Evolutionary conservation across 257 asterid species (phyloP), one percentile per base, ranked within the genome.

Genomic region (Jasminum sambac): DNA sequence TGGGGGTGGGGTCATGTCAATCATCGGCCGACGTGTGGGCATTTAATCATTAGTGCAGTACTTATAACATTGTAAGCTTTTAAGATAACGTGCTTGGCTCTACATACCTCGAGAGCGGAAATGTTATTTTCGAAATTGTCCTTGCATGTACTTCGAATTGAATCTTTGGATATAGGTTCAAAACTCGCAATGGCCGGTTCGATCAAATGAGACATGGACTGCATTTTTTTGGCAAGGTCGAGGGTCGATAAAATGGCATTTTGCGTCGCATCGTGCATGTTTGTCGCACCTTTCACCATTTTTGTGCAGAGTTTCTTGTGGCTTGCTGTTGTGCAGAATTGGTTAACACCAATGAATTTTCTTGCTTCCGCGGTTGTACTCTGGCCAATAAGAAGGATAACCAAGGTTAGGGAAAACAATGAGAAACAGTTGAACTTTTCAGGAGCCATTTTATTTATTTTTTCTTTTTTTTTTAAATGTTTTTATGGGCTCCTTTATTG

Each of bases 181-280:
- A 71, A 41, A 4, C 3, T 9, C 4, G 60, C 25, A n/a, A 58
- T 41, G 12, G 69, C 59, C 5, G 52, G 42, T 13, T 19, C 44
- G 2, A 76, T 8, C 14, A 10, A 4, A 0, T 63, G 66, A 1
- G 39, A 11, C 65, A 71, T 9, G 44, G 17, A 0, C 11, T 58
- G 66, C 5, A 71, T 65, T 2, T 19, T 34, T 23, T 44, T 40
- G 5, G 77, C 77, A 17, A 55, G 2, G 1, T 3, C 11, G 23
- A 67, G 40, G 8, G 81, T 75, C 11, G 44, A 67, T 1, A 12
- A 34, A 39, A 77, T 72, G 52, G 77, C 74, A 10, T 72, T 77
- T 5, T 6, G 38, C 1, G 81, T 5, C 9, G 77, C 81, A 11
- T 77, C 77, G 0, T 67, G 63, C 25, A 52, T 4, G 12, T 38